These are phyloP conservation scores for Candida tropicalis DNA, from an alignment of 1,139 yeast genomes.

Conservation along the genomic window DNA sequence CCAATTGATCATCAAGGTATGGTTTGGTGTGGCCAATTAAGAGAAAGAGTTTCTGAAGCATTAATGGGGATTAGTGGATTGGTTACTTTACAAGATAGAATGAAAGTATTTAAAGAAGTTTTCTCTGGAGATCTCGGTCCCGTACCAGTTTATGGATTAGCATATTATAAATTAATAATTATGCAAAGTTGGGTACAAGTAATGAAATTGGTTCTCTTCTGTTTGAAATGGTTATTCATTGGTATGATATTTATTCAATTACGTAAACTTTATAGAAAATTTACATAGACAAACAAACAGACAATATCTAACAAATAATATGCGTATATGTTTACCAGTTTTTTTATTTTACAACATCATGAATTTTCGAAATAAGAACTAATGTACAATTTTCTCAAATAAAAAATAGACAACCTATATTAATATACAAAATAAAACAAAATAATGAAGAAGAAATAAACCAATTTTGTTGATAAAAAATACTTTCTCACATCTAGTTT, in stretches of 20 bases:
- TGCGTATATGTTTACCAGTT: neutral
- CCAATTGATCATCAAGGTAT: constrained; percentile 94
- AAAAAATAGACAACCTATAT: constrained; percentile 7
- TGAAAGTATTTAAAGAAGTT: constrained; percentile 53
- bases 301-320: neutral
- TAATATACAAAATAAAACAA: constrained; percentile 12
- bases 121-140: constrained; percentile 23
- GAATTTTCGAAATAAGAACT: constrained; percentile 15
- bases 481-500: constrained; percentile 37
- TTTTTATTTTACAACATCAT: neutral
- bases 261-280: constrained; percentile 2
- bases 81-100: constrained; percentile 50
- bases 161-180: constrained; percentile 1
- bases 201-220: neutral
- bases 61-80: constrained; percentile 63
- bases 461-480: constrained; percentile 3
- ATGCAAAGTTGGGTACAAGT: constrained; percentile 6
- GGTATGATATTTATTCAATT: neutral
- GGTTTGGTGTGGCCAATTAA: constrained; percentile 93
- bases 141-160: constrained; percentile 3
- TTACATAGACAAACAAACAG: neutral
- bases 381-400: constrained; percentile 19
- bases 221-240: neutral
- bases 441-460: constrained; percentile 8
- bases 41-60: constrained; percentile 61